Evolutionary conservation across 495 filamentous ascomycete species (phyloP).

Genomic region (Xylaria scruposa): DNA sequence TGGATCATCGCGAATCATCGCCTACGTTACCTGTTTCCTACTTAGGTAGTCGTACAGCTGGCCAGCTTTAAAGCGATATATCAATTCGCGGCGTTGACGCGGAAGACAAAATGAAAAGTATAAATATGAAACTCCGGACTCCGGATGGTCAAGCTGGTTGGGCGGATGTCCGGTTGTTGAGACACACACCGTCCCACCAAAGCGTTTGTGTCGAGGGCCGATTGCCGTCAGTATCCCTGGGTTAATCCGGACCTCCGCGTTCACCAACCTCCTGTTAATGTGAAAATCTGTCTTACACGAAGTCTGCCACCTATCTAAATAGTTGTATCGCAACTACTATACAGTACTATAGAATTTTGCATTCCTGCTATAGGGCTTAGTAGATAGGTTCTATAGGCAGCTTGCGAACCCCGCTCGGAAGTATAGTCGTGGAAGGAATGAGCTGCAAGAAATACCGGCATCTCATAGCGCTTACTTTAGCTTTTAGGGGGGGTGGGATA

Average conservation of each 20-base stretch:
- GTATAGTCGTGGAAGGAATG: neutral
- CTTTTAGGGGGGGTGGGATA: neutral
- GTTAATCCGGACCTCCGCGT: neutral
- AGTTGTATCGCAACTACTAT: neutral
- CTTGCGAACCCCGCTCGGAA: neutral
- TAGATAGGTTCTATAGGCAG: neutral
- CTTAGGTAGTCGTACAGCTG: neutral
- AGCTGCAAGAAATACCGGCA: conserved; percentile 21
- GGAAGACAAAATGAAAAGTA: neutral
- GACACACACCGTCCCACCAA: too few species aligned
- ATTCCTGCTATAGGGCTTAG: conserved; percentile 2
- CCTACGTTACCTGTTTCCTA: too few species aligned
- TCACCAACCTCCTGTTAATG: neutral
- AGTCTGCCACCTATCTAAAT: neutral
- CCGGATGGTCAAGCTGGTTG: too few species aligned
- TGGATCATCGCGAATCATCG: neutral
- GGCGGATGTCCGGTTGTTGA: too few species aligned
- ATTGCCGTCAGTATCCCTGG: neutral
- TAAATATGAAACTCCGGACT: too few species aligned
- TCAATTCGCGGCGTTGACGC: neutral
- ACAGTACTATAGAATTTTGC: neutral
- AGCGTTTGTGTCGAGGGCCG: too few species aligned
- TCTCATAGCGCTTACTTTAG: neutral
- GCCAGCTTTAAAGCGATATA: neutral
- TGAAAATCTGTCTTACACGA: neutral